Base-by-base conservation (phyloP, 257 asterid genomes). In the Przewalskia tangutica region DNA sequence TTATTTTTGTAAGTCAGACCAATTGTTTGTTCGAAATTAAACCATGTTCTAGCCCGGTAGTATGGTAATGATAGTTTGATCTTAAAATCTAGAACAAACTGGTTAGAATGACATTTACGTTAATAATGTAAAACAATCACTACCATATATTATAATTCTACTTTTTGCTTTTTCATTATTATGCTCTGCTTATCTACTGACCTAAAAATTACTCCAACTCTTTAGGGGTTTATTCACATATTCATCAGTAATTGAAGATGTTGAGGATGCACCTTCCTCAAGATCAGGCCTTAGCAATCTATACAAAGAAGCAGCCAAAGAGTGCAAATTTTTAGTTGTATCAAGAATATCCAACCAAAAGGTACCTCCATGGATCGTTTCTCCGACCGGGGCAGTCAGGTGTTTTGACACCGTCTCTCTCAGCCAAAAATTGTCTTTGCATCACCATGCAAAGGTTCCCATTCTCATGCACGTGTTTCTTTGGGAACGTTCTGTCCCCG, bases 351-450 rank as follows among this genome's bases (percentile, higher is more conserved):
- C 95, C 0, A 93, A 93, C 83, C 90, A 87, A 53, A 95, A 95
- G 81, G 92, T 92, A 20, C 92, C 93, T 3, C 99, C 99, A 0
- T 95, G 99, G 98, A 92, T 93, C 97, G 95, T 93, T 78, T 90
- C 99, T 18, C 59, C 92, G 1, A 79, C 93, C 0, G 99, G 98
- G 1, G 95, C 97, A 0, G 83, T 95, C 78, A 86, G 97, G 3
- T 95, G 99, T 60, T 95, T 88, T 79, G 99, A 93, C 85, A 95
- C 99, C 0, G 93, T 93, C 27, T 91, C 97, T 0, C 86, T 95
- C 16, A 93, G 98, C 90, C 98, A 95, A 82, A 93, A 93, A 86
- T 94, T 95, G 17, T 92, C 98, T 2, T 83, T 95, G 83, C 99
- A 95, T 87, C 89, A 97, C 67, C 99, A 93, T 82, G 85, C 97